Conservation (phyloP, 129 eudicot genomes). For the Saussurea involucrata region DNA sequence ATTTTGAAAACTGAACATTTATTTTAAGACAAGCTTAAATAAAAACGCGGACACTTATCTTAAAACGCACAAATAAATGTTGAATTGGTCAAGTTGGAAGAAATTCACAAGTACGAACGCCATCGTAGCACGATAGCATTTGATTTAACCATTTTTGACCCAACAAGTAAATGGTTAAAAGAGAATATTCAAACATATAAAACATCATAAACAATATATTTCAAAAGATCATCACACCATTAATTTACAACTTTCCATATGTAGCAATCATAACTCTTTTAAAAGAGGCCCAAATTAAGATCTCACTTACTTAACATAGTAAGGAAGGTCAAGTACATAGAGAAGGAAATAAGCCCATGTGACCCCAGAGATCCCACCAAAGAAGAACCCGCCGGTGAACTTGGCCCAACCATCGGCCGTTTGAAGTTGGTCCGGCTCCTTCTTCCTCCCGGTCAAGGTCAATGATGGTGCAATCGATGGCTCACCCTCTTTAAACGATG, state of each 20-base stretch:
- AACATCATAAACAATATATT: slow-evolving; percentile 17
- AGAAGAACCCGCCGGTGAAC: slow-evolving; percentile 93
- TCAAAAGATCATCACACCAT: slow-evolving; percentile 10
- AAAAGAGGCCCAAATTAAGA: background rate
- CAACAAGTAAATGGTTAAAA: background rate
- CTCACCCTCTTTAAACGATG: slow-evolving; percentile 94
- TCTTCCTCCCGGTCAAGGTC: slow-evolving; percentile 93
- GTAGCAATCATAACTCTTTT: background rate
- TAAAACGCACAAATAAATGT: too few relatives aligned
- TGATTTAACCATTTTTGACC: background rate
- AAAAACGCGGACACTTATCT: background rate
- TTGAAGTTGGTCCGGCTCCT: slow-evolving; percentile 92
- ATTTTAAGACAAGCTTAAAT: background rate
- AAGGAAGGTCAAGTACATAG: slow-evolving; percentile 89
- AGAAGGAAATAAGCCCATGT: slow-evolving; percentile 90
- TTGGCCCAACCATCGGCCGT: slow-evolving; percentile 98
- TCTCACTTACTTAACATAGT: slow-evolving; percentile 61
- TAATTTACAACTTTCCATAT: slow-evolving; percentile 31
- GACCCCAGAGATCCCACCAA: slow-evolving; percentile 95
- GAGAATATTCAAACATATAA: slow-evolving; percentile 3
- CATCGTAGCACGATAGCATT: too few relatives aligned
- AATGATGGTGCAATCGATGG: slow-evolving; percentile 83
- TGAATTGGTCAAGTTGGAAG: background rate
- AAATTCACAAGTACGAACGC: background rate
- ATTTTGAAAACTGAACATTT: background rate